Evolutionary conservation across 2,329 filamentous ascomycete species (phyloP), one percentile per base, ranked within the genome.

Genomic region (Mycogone perniciosa): DNA sequence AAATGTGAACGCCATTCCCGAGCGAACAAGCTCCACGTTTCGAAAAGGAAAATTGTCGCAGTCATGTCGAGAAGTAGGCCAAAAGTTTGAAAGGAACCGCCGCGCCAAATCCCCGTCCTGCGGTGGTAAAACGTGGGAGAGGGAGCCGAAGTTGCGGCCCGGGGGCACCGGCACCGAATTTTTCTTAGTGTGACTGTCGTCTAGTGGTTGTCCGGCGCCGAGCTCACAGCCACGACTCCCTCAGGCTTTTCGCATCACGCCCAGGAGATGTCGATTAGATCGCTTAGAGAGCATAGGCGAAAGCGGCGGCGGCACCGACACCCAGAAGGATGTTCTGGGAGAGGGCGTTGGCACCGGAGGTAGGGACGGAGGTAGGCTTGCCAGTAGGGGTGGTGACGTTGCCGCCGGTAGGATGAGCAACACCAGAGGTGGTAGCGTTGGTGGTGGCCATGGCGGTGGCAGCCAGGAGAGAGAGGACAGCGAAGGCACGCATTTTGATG

Each of bases 401-500:
- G 44, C 42, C 48, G 48, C 42, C 45, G 44, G 51, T 53, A 30
- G 51, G 48, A 46, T 38, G 33, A n/a, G 51, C 43, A 46, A 26
- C 11, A 26, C 48, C 48, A 31, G 41, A 43, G 29, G 13, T 31
- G 2, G 37, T 45, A 31, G 51, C 46, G 46, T 48, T 35, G 34
- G 51, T 45, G 30, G 43, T 45, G 31, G 43, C 48, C 38, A 48
- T 44, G 51, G 51, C 48, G 47, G 48, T 44, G 51, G 51, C 43
- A 44, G 59, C 59, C 51, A 60, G 47, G 52, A 52, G 50, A 20
- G 54, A 43, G 51, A 60, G 9, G 31, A 51, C 35, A 38, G 54
- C 37, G 13, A 47, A 50, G 50, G 50, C 48, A 48, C 57, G 58
- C 58, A 60, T 60, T 48, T 49, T 57, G 52, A 44, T 34, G 48